Evolutionary conservation across 2,329 filamentous ascomycete genomes (phyloP), one percentile per base, ranked within the genome.

Genomic region (Samsoniella hepiali): DNA sequence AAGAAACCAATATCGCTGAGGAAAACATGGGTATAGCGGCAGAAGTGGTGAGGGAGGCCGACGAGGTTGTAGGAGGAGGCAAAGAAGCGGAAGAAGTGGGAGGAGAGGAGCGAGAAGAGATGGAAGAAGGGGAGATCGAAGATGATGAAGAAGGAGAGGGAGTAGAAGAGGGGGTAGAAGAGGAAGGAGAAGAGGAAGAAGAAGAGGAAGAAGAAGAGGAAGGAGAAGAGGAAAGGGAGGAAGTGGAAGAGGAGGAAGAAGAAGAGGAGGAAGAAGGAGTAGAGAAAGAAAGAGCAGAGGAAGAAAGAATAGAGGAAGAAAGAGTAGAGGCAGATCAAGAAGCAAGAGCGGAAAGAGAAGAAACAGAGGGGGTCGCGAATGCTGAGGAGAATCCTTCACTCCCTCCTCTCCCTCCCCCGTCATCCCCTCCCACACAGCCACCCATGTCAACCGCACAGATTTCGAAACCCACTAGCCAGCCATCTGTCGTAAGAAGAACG

Each of bases 151-250:
- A n/a, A n/a, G n/a, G n/a, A n/a, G n/a, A n/a, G n/a, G n/a, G n/a
- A n/a, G n/a, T n/a, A n/a, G n/a, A n/a, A n/a, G n/a, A n/a, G n/a
- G n/a, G n/a, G n/a, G n/a, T n/a, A n/a, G n/a, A 34, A 9, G 32
- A 5, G 32, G 32, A 34, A 9, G 32, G 9, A 34, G 56, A 40
- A 73, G 66, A 17, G 32, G 32, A 9, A 34, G 32, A 34, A 5
- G 32, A 34, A 9, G 32, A 34, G 2, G 36, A 38, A 5, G 36
- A 9, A 10, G 36, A 38, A 38, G 36, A 5, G 2, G 36, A 38
- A 10, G 36, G 11, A 10, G 8, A 38, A 5, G 36, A 38, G 8
- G 8, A 10, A 10, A 10, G 11, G 9, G 32, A 34, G 32, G 38
- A 42, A 1, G 38, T 5, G 15, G 38, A 42, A 2, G 40, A 13